Evolutionary conservation across 306 rosid genomes (phyloP).

Genomic region (Lathyrus tuberosus): DNA sequence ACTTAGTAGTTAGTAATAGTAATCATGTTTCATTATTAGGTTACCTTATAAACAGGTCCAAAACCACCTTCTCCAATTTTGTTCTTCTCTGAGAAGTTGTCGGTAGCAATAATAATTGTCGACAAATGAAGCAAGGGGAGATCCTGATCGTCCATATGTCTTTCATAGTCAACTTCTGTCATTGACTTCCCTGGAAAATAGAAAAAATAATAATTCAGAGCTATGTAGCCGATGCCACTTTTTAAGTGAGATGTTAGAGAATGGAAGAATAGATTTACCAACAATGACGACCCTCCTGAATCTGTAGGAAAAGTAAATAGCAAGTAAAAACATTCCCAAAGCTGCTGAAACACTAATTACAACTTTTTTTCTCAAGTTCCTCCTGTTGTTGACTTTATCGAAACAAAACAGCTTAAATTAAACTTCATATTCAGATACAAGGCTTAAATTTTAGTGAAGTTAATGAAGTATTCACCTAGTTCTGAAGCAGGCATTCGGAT

Average conservation of each 20-base stretch:
- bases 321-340: conserved; percentile 13
- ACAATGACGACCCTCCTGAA: background rate
- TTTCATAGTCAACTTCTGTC: conserved; percentile 26
- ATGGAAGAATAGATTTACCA: conserved; percentile 10
- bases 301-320: background rate
- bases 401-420: background rate
- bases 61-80: conserved; percentile 59
- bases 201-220: background rate
- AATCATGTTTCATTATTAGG: background rate
- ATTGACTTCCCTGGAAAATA: background rate
- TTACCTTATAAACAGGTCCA: conserved; percentile 52
- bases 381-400: background rate
- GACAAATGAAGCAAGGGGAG: conserved; percentile 41
- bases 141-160: conserved; percentile 44
- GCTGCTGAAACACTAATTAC: background rate
- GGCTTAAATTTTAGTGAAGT: background rate
- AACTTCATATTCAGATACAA: background rate
- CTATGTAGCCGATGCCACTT: background rate
- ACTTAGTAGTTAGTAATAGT: background rate
- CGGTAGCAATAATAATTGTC: conserved; percentile 41
- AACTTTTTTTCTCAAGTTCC: background rate
- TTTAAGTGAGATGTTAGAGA: background rate
- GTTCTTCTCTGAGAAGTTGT: conserved; percentile 41
- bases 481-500: conserved; percentile 27
- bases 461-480: conserved; percentile 17